phyloP scores from a whole-genome alignment of 768 basidiomycete species.

The Serpula lacrymans region DNA sequence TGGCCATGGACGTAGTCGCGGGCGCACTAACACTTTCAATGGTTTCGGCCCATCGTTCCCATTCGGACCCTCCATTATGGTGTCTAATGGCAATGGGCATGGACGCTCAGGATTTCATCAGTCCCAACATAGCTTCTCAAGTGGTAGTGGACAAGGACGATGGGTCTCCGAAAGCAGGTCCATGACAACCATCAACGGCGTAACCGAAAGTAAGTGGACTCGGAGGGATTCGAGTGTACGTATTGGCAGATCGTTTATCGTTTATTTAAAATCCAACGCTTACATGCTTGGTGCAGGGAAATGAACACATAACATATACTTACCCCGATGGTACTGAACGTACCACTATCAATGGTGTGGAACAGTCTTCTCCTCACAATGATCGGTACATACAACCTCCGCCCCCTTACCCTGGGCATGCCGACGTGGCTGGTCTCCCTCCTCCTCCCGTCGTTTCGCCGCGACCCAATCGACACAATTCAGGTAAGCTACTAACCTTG shows the following conservation, averaged over 20 bases:
- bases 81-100: too few relatives aligned
- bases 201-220: constrained; percentile 55
- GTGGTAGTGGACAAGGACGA: constrained; percentile 23
- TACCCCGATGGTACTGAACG: constrained; percentile 66
- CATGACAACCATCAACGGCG: constrained; percentile 62
- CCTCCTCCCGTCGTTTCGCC: too few relatives aligned
- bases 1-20: too few relatives aligned
- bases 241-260: constrained; percentile 2
- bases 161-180: constrained; percentile 57
- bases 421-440: constrained; percentile 4
- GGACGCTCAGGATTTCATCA: too few relatives aligned
- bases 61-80: too few relatives aligned
- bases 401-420: constrained; percentile 6
- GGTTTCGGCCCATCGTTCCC: too few relatives aligned
- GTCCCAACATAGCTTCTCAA: too few relatives aligned
- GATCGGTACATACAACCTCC: constrained; percentile 5
- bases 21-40: too few relatives aligned
- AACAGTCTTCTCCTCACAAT: constrained; percentile 25
- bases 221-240: constrained; percentile 58
- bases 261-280: constrained; percentile 5
- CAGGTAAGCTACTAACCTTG: too few relatives aligned
- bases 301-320: constrained; percentile 66
- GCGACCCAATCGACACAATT: too few relatives aligned
- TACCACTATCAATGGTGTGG: constrained; percentile 65
- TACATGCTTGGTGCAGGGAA: constrained; percentile 48